Conservation (phyloP, 257 asterid genomes). For the Plantago ovata region DNA sequence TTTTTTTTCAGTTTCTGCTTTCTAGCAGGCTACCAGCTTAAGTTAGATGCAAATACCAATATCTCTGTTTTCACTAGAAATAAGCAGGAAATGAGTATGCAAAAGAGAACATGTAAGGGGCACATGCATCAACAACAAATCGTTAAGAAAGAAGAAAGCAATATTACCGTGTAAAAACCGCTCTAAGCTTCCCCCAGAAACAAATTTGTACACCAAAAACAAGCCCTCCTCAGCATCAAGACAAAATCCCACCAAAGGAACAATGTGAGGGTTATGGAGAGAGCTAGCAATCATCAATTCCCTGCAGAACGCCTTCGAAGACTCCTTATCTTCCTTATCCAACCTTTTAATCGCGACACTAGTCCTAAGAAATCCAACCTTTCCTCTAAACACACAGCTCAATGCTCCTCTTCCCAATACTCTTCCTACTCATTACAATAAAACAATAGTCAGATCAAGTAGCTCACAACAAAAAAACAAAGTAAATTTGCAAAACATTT, state of each 20-base stretch:
- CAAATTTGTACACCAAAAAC: conserved; percentile 82
- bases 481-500: background rate
- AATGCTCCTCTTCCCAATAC: conserved; percentile 93
- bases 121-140: background rate
- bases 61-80: too few relatives aligned
- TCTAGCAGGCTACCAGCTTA: too few relatives aligned
- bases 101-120: too few relatives aligned
- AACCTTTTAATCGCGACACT: conserved; percentile 75
- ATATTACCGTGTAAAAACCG: conserved; percentile 63
- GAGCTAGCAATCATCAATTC: conserved; percentile 94
- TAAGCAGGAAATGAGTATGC: too few relatives aligned
- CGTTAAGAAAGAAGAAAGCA: background rate
- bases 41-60: too few relatives aligned
- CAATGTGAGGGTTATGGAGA: conserved; percentile 64
- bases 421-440: conserved; percentile 51
- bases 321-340: conserved; percentile 79
- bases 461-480: too few relatives aligned
- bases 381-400: conserved; percentile 89
- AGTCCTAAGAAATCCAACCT: conserved; percentile 57
- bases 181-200: conserved; percentile 91
- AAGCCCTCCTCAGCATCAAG: conserved; percentile 84
- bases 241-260: conserved; percentile 84
- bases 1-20: too few relatives aligned
- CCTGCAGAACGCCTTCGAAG: conserved; percentile 86
- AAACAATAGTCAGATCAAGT: conserved; percentile 2